Base-by-base conservation (phyloP, 306 rosid genomes). In the Malus sylvestris region DNA sequence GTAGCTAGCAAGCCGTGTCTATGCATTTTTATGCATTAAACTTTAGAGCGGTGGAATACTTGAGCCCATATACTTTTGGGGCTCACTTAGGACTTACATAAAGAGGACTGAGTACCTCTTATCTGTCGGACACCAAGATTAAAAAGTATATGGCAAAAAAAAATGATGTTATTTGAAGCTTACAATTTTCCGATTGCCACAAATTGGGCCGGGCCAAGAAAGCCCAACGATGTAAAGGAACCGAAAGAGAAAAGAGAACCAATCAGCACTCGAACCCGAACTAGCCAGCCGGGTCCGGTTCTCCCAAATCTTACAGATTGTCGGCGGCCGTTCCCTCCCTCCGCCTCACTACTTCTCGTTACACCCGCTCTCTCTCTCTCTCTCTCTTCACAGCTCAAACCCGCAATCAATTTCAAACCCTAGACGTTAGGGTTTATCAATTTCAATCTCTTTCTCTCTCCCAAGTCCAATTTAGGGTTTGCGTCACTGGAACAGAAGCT, bases 381-480 rank as follows among this genome's bases (percentile, higher is more conserved):
- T n/a, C 33, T 15, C 10, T 16, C 68, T 18, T 73, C 40, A 13
- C 53, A 13, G 46, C 30, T 20, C 25, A 62, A 58, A 59, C 8
- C 16, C 8, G 25, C n/a, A 8, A 8, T 23, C 30, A 29, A 20
- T 58, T 51, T 10, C 51, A 52, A 75, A 75, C 57, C 69, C 58
- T 51, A 33, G 53, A 15, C 27, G 1, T 57, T 15, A 78, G 73
- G 80, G 76, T 74, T 49, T 70, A 46, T 57, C 55, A 1, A 46
- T 20, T 27, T 19, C 58, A 64, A 57, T 20, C 49, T 55, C 14
- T 18, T 6, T 60, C 62, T n/a, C 62, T 46, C 53, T 14, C 61
- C 3, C 19, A 10, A 53, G 40, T 75, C 4, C 53, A 65, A 71
- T 66, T 51, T 73, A 82, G 80, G 78, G 86, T 52, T 73, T 77